Base-by-base conservation (phyloP, 129 eudicot genomes). In the Lonicera japonica region DNA sequence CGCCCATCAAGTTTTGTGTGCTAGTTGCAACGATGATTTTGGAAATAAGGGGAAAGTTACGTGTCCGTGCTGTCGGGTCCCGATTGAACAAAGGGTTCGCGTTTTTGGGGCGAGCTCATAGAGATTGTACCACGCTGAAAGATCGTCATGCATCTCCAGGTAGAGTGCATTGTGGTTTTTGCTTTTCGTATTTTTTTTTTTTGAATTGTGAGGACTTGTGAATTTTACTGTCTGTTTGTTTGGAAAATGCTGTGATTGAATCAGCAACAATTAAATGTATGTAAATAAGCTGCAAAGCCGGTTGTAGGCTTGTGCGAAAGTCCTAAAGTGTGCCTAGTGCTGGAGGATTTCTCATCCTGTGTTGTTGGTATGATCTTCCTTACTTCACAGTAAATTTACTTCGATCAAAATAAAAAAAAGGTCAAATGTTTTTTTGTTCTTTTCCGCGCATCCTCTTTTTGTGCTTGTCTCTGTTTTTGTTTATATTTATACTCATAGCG, bases 1-100 rank as follows among this genome's bases (percentile, higher is more conserved):
- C 74, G 92, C 95, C 2, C 99, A 94, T 66, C 83, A 88, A 66
- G 96, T 94, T 58, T 16, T 94, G 40, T 94, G 99, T 61, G 88
- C 82, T 8, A 68, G 17, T 68, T 94, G 99, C 74, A 86, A 82
- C 14, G 95, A 94, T 39, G 77, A 68, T 57, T 94, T 75, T 58
- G 89, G 85, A 67, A 88, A 76, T 70, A 88, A 79, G 61, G 96
- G 96, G 25, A 85, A 73, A 68, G 87, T 89, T 5, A 66, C 78
- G 2, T 94, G 99, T 71, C 96, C 89, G 0, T 74, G 80, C 60
- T 94, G 96, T 64, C 59, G 91, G 58, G 92, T 75, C 47, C 82
- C 74, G 1, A 94, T 94, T 12, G 96, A 94, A 67, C 92, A 85
- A 71, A 83, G 95, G 61, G 75, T 94, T 74, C 83, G 95, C 51